Conservation (phyloP, 1,284 basidiomycete genomes). For the Apiotrichum siamense region DNA sequence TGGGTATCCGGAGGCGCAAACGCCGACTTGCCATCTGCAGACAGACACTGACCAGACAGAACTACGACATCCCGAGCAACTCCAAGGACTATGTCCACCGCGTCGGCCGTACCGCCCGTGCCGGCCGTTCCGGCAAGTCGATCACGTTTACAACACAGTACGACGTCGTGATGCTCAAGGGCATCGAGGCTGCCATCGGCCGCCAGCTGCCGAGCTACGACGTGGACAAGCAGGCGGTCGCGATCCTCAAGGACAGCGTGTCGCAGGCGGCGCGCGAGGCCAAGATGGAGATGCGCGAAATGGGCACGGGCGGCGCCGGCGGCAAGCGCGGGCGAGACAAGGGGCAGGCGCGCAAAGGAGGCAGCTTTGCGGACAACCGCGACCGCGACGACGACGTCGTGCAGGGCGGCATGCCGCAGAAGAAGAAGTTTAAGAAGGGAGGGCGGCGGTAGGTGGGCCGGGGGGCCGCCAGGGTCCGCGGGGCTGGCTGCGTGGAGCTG, state of each 20-base stretch:
- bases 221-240: constrained; percentile 83
- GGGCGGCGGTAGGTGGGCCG: constrained; percentile 2
- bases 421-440: constrained; percentile 31
- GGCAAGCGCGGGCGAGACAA: constrained; percentile 55
- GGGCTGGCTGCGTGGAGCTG: too few relatives aligned
- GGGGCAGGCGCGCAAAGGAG: constrained; percentile 55
- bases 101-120: constrained; percentile 94
- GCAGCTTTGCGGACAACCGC: constrained; percentile 60
- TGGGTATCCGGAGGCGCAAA: constrained; percentile 15
- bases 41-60: constrained; percentile 45
- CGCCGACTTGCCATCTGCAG: not conserved
- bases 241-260: constrained; percentile 80
- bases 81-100: constrained; percentile 99
- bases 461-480: too few relatives aligned
- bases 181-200: constrained; percentile 85
- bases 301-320: constrained; percentile 41
- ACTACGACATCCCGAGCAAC: constrained; percentile 96
- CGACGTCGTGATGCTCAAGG: constrained; percentile 92
- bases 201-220: constrained; percentile 92
- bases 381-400: constrained; percentile 84
- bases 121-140: constrained; percentile 89
- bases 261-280: constrained; percentile 82
- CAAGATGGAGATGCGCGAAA: constrained; percentile 59
- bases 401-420: constrained; percentile 42
- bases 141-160: constrained; percentile 98